Conservation (phyloP, 2,329 filamentous ascomycete species). For the Cercospora sp. region DNA sequence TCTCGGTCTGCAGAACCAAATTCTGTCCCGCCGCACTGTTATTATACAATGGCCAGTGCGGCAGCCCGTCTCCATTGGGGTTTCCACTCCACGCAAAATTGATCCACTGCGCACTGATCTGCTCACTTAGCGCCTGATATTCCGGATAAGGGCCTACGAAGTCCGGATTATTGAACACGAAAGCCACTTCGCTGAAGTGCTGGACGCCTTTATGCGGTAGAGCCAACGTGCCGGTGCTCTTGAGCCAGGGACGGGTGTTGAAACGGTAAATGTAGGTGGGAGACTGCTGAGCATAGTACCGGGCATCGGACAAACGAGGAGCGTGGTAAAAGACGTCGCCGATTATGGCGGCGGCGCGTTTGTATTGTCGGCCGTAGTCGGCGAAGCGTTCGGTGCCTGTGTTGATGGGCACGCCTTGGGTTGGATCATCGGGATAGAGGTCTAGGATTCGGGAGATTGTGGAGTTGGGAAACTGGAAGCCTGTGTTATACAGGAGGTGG, state of each 20-base stretch:
- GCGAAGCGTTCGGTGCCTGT: constrained; percentile 40
- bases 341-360: constrained; percentile 55
- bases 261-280: constrained; percentile 64
- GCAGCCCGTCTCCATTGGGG: constrained; percentile 23
- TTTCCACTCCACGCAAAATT: constrained; percentile 23
- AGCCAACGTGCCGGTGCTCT: constrained; percentile 29
- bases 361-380: constrained; percentile 50
- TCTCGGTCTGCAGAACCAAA: constrained; percentile 24
- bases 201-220: constrained; percentile 49
- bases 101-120: constrained; percentile 28
- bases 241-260: constrained; percentile 55
- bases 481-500: constrained; percentile 24
- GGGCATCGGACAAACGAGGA: constrained; percentile 54
- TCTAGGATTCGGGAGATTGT: constrained; percentile 25
- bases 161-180: constrained; percentile 37
- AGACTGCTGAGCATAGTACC: constrained; percentile 52
- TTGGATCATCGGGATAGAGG: constrained; percentile 55
- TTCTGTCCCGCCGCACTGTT: constrained; percentile 19
- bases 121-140: constrained; percentile 22
- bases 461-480: constrained; percentile 27
- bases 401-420: constrained; percentile 52
- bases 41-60: constrained; percentile 24
- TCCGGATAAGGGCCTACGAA: constrained; percentile 20
- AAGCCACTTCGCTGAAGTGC: constrained; percentile 57
- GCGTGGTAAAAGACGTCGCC: constrained; percentile 61